Conservation (phyloP, 805 yeast species). For the Hanseniaspora taiwanica region DNA sequence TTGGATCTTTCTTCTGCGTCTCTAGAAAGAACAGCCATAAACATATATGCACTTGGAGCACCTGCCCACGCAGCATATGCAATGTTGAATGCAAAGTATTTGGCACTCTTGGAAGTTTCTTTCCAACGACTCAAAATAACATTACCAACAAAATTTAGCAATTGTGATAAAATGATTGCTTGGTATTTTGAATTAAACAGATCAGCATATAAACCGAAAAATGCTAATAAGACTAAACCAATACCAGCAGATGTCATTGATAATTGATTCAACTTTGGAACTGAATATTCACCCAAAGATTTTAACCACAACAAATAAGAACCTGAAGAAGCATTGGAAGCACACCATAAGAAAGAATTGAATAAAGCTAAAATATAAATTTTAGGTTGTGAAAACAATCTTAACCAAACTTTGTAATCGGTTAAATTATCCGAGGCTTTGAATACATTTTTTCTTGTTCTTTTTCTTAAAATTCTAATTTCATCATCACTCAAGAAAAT, state of each 20-base stretch:
- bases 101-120: constrained; percentile 34
- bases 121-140: constrained; percentile 42
- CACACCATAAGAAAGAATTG: constrained; percentile 47
- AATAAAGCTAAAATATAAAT: constrained; percentile 39
- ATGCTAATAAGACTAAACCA: constrained; percentile 29
- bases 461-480: constrained; percentile 35
- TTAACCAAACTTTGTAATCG: constrained; percentile 36
- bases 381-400: constrained; percentile 43
- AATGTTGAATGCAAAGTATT: constrained; percentile 47
- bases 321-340: constrained; percentile 38
- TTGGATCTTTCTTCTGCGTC: constrained; percentile 41
- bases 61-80: constrained; percentile 48
- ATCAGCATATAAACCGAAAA: constrained; percentile 30
- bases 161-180: constrained; percentile 39
- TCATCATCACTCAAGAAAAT: constrained; percentile 43
- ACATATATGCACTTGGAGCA: constrained; percentile 46
- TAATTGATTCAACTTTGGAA: constrained; percentile 32
- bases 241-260: constrained; percentile 44
- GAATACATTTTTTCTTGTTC: constrained; percentile 24
- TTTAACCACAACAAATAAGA: constrained; percentile 41
- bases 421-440: constrained; percentile 22
- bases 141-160: constrained; percentile 39
- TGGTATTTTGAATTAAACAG: constrained; percentile 39
- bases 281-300: constrained; percentile 26
- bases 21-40: constrained; percentile 46